Conservation (phyloP, 1,139 yeast species). For the Meyerozyma sp. region DNA sequence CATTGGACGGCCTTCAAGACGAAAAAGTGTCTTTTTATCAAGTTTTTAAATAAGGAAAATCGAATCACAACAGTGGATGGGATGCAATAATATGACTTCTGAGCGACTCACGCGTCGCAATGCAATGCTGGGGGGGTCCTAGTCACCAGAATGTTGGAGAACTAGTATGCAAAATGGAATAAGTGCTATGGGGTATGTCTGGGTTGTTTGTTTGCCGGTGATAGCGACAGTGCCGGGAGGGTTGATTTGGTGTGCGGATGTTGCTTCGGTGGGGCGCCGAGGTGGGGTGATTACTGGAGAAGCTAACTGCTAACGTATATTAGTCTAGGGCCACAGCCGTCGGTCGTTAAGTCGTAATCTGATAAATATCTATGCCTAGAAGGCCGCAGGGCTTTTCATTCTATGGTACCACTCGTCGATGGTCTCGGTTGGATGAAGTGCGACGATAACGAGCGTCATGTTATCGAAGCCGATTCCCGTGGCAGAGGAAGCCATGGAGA, state of each 20-base stretch:
- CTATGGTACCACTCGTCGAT: slow-evolving; percentile 54
- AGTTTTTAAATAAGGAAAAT: not conserved
- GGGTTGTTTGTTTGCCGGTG: not conserved
- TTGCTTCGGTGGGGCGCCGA: not conserved
- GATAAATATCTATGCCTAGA: not conserved
- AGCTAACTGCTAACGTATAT: not conserved
- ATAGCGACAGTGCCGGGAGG: not conserved
- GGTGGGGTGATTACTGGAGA: not conserved
- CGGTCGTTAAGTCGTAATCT: not conserved
- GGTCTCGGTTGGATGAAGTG: slow-evolving; percentile 42
- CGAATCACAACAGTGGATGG: not conserved
- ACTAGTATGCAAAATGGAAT: not conserved
- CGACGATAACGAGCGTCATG: slow-evolving; percentile 67
- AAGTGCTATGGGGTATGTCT: not conserved
- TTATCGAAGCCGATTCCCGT: slow-evolving; percentile 81
- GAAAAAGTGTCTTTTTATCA: too few relatives aligned
- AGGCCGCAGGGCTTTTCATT: slow-evolving; percentile 42
- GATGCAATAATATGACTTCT: not conserved
- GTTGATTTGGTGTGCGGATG: not conserved
- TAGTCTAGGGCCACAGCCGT: slow-evolving; percentile 1
- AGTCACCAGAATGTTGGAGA: not conserved
- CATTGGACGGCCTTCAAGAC: not conserved
- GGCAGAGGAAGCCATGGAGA: slow-evolving; percentile 65
- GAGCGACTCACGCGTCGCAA: not conserved
- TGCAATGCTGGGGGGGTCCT: not conserved